Evolutionary conservation across 2,329 filamentous ascomycete species (phyloP).

Genomic region (Orbilia ellipsospora): DNA sequence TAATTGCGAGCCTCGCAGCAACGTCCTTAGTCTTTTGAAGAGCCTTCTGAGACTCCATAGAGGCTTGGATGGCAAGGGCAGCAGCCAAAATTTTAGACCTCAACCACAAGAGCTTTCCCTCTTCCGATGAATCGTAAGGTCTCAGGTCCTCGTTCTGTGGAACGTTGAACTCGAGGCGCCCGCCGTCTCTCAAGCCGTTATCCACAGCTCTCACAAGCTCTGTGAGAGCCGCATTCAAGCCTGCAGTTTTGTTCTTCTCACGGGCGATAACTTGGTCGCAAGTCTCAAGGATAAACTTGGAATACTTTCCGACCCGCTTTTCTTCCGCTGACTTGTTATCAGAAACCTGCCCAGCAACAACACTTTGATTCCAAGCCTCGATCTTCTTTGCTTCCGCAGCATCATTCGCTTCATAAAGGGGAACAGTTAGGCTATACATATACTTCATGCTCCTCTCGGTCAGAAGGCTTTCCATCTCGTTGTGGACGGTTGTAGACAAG

Average conservation of each 20-base stretch:
- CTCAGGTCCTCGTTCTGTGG: conserved; percentile 43
- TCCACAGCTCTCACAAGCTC: conserved; percentile 38
- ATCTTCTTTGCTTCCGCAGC: conserved; percentile 53
- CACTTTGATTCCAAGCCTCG: conserved; percentile 52
- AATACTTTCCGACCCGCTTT: conserved; percentile 46
- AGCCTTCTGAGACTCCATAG: conserved; percentile 51
- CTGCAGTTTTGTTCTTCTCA: conserved; percentile 35
- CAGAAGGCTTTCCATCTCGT: conserved; percentile 50
- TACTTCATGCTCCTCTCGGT: conserved; percentile 54
- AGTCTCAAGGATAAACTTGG: conserved; percentile 43
- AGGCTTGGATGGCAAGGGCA: conserved; percentile 48
- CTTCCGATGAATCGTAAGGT: conserved; percentile 46
- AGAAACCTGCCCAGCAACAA: conserved; percentile 42
- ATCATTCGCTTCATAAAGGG: conserved; percentile 51
- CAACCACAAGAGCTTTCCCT: conserved; percentile 46
- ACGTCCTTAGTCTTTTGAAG: conserved; percentile 54
- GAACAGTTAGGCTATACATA: conserved; percentile 48
- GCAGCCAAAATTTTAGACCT: conserved; percentile 45
- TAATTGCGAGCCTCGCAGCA: conserved; percentile 39
- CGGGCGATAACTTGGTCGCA: conserved; percentile 44
- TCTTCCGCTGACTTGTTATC: conserved; percentile 50
- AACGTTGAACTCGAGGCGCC: conserved; percentile 44
- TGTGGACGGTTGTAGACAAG: conserved; percentile 48
- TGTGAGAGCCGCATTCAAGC: conserved; percentile 26
- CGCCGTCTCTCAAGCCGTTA: conserved; percentile 31